Conservation (phyloP, 371 early-diverging fungal species). For the Batkoa obscura region DNA sequence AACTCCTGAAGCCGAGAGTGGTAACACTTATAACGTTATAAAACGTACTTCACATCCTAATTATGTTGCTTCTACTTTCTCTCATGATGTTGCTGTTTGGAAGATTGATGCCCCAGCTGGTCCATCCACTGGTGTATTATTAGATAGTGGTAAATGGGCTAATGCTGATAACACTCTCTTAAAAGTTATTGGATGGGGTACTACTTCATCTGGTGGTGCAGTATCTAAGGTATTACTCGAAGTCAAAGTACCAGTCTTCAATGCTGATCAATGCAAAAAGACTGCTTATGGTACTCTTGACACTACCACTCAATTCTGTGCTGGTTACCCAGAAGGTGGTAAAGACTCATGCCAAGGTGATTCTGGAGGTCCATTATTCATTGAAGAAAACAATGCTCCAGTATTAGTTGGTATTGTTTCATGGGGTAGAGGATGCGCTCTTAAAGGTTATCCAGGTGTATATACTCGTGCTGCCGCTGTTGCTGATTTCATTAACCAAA, state of each 20-base stretch:
- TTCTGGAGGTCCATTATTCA: slow-evolving; percentile 4
- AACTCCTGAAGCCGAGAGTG: no score
- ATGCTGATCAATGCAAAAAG: background rate
- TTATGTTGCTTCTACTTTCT: background rate
- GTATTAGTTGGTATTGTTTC: background rate
- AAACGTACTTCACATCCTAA: background rate
- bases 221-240: background rate
- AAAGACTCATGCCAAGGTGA: slow-evolving; percentile 5
- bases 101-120: background rate
- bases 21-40: no score
- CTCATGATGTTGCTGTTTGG: background rate
- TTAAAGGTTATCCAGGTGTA: background rate
- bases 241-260: background rate
- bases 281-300: no score
- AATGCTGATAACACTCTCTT: background rate
- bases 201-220: background rate
- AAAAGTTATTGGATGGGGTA: background rate
- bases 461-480: background rate
- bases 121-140: background rate
- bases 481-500: no score
- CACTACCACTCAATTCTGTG: background rate
- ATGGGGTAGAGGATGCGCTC: background rate
- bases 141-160: background rate
- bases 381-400: background rate
- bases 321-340: slow-evolving; percentile 4